Percentiles rank a stretch among this genome's conserved stretches.
Evolutionary conservation across 257 asterid genomes (phyloP).

Genomic region (Mitragyna speciosa): DNA sequence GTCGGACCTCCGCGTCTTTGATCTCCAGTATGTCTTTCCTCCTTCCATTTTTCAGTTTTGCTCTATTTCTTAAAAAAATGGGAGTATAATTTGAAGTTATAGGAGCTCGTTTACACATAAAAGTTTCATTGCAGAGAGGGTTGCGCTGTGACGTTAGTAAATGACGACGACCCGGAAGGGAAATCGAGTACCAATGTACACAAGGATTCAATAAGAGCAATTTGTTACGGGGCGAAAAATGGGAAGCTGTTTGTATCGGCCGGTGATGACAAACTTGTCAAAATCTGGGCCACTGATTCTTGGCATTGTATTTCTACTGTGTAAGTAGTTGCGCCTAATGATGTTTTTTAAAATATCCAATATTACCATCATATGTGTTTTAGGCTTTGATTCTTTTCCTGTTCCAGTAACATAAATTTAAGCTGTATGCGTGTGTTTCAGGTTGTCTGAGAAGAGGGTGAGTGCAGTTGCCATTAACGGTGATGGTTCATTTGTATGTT

Average conservation of each 20-base stretch:
- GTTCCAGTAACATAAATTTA: not conserved
- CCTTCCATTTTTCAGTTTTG: not conserved
- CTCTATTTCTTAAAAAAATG: too few relatives aligned
- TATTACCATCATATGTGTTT: not conserved
- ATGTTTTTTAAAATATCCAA: too few relatives aligned
- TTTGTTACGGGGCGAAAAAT: slow-evolving; percentile 54
- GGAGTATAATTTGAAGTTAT: not conserved
- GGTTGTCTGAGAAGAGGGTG: slow-evolving; percentile 91
- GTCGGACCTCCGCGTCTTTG: slow-evolving; percentile 72
- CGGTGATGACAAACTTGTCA: slow-evolving; percentile 92
- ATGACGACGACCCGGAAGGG: slow-evolving; percentile 42
- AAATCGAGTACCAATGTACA: slow-evolving; percentile 23
- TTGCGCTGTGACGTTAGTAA: slow-evolving; percentile 43
- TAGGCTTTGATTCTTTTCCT: not conserved
- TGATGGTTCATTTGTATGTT: slow-evolving; percentile 65
- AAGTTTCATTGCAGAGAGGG: slow-evolving; percentile 42
- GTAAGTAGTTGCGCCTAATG: slow-evolving; percentile 54
- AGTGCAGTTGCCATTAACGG: slow-evolving; percentile 76
- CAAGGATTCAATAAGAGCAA: slow-evolving; percentile 77
- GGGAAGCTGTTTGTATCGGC: slow-evolving; percentile 80
- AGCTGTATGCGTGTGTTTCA: slow-evolving; percentile 27
- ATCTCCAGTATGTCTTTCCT: slow-evolving; percentile 45
- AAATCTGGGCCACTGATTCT: slow-evolving; percentile 68
- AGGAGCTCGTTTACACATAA: too few relatives aligned
- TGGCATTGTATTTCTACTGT: slow-evolving; percentile 73